A percentile compares a stretch with the other conserved stretches of the same genome.
Conservation (phyloP, 768 basidiomycete species). For the Phaffia tasmanica region DNA sequence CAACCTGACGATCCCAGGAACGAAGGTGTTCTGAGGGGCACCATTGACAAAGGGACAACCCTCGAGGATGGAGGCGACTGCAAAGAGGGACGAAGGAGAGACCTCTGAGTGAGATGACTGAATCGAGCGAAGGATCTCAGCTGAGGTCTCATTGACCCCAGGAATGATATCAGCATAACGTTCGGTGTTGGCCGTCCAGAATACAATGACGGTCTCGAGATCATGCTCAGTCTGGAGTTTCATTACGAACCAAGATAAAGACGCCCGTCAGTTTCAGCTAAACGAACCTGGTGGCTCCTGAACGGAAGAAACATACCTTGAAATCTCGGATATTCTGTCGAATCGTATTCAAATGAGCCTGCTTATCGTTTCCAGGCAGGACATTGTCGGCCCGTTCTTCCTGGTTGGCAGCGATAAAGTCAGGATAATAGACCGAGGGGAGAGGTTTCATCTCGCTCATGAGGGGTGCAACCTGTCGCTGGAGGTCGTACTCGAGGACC, state of each 20-base stretch:
- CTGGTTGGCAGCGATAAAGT: constrained; percentile 97
- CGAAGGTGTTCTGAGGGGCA: constrained; percentile 97
- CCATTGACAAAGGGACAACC: constrained; percentile 93
- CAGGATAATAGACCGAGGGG: constrained; percentile 81
- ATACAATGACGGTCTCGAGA: constrained; percentile 80
- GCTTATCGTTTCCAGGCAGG: constrained; percentile 74
- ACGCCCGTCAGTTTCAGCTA: background rate
- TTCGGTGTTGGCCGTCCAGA: constrained; percentile 98
- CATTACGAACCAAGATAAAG: no score
- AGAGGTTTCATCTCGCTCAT: constrained; percentile 73
- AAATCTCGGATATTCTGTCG: constrained; percentile 88
- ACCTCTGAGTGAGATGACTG: constrained; percentile 77
- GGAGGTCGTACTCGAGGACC: constrained; percentile 91
- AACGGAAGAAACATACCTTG: constrained; percentile 45
- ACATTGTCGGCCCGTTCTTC: constrained; percentile 91
- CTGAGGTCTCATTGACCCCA: constrained; percentile 89
- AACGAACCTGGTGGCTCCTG: background rate
- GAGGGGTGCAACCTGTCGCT: constrained; percentile 81
- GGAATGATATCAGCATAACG: constrained; percentile 89
- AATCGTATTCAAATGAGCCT: constrained; percentile 78
- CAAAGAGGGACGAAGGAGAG: constrained; percentile 92
- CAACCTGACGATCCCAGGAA: constrained; percentile 85
- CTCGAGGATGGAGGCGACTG: constrained; percentile 89
- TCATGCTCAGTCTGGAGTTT: constrained; percentile 45
- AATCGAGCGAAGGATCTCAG: constrained; percentile 71